Evolutionary conservation across 352 stramenopile genomes (phyloP), one percentile per base, ranked within the genome.

Genomic region (Globisporangium solare): DNA sequence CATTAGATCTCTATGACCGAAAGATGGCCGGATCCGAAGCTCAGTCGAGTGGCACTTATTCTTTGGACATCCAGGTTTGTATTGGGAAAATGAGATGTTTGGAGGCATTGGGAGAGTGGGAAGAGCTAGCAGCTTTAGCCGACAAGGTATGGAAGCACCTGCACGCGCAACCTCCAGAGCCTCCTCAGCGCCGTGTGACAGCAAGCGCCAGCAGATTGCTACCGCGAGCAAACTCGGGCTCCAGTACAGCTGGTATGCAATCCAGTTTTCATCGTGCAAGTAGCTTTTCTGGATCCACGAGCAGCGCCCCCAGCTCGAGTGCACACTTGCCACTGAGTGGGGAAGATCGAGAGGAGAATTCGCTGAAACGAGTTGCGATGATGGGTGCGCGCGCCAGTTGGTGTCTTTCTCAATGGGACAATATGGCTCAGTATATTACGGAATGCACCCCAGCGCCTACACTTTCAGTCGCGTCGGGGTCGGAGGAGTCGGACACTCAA

Each of bases 1-100:
- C 97, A 3, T 67, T 99, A 18, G 70, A 71, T 20, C 72, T 98
- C 20, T 99, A 99, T 68, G 83, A 98, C 55, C 68, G 83, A 42
- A 98, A 97, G 63, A 67, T 86, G n/a, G 53, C 54, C 12, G 40
- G 55, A n/a, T 56, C 64, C 17, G 60, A 68, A 17, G 27, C 55
- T 20, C 17, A 39, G 22, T 35, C 21, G 17, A 45, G 21, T 8
- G 57, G 51, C 3, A 45, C 40, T 21, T 48, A 12, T 20, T 42
- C 43, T 18, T 20, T 93, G 8, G 89, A 98, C 66, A 78, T 98
- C 50, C 87, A 97, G 62, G 83, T 97, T 41, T 96, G 95, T 51
- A 86, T 99, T 13, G 97, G 97, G 40, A 98, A 96, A 54, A 98
- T 99, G 86, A 78, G 96, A 46, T 99, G 97, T 63, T 83, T 99